Evolutionary conservation across 2,329 filamentous ascomycete species (phyloP).

Genomic region (Diaporthe vaccinii): DNA sequence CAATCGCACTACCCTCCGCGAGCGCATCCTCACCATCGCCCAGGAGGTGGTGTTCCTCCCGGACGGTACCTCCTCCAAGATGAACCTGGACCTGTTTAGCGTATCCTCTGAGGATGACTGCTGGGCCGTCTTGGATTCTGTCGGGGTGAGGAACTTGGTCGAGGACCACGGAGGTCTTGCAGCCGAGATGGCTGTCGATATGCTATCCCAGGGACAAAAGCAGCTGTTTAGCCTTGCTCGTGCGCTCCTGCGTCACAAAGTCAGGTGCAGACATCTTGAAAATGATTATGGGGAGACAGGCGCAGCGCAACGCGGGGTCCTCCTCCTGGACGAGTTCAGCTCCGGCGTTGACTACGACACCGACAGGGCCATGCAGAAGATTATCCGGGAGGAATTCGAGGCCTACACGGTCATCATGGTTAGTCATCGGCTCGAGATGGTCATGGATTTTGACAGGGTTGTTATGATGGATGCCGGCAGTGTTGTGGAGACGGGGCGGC

Average conservation of each 20-base stretch:
- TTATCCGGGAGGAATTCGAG: slow-evolving; percentile 56
- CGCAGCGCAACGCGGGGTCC: slow-evolving; percentile 44
- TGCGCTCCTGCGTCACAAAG: slow-evolving; percentile 12
- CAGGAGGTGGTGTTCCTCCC: slow-evolving; percentile 64
- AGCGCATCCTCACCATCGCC: slow-evolving; percentile 60
- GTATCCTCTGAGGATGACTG: background rate
- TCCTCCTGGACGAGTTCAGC: slow-evolving; percentile 60
- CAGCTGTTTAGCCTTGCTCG: slow-evolving; percentile 33
- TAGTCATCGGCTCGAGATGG: slow-evolving; percentile 62
- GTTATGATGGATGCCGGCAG: slow-evolving; percentile 64
- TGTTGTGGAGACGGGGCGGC: slow-evolving; percentile 56
- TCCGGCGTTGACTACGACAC: slow-evolving; percentile 58
- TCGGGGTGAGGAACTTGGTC: background rate
- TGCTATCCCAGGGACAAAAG: slow-evolving; percentile 21
- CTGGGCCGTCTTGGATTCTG: background rate
- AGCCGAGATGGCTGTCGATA: background rate
- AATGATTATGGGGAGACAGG: slow-evolving; percentile 2
- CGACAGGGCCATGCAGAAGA: slow-evolving; percentile 57
- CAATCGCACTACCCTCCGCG: slow-evolving; percentile 54
- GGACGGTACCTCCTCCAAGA: slow-evolving; percentile 52
- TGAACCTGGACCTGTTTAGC: slow-evolving; percentile 54
- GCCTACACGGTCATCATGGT: slow-evolving; percentile 67
- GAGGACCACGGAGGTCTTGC: background rate
- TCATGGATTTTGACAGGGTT: slow-evolving; percentile 66
- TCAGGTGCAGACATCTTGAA: background rate